phyloP scores from a whole-genome alignment of 1,284 basidiomycete genomes.

The Hemileia vastatrix region DNA sequence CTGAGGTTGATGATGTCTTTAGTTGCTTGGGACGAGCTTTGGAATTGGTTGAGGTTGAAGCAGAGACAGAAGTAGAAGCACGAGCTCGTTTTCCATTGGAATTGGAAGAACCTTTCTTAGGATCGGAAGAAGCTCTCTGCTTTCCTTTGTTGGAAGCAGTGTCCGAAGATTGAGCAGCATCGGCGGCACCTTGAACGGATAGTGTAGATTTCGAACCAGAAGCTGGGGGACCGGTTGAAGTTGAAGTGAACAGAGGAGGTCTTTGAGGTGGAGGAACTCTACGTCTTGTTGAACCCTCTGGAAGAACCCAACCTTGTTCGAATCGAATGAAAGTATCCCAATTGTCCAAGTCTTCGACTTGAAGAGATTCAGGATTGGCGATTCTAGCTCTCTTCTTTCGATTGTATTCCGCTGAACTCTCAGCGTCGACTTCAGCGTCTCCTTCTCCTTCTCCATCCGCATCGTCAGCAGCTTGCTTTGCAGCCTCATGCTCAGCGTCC shows the following conservation, averaged over 20 bases:
- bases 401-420: neutral
- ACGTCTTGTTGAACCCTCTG: slow-evolving; percentile 58
- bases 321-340: slow-evolving; percentile 70
- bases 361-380: neutral
- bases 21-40: neutral
- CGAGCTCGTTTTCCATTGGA: neutral
- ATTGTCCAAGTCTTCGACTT: slow-evolving; percentile 62
- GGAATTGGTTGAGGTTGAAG: neutral
- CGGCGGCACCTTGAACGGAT: neutral
- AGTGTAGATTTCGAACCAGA: neutral
- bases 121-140: neutral
- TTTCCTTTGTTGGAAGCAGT: neutral
- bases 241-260: neutral
- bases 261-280: neutral
- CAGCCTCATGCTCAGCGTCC: slow-evolving; percentile 17
- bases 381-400: slow-evolving; percentile 6
- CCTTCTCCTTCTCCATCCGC: neutral
- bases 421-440: neutral
- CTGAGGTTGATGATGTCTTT: neutral
- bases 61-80: neutral
- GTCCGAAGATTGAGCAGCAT: neutral
- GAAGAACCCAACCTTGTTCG: slow-evolving; percentile 79
- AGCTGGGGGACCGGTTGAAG: neutral
- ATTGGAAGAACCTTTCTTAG: neutral
- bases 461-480: neutral